phyloP scores from a whole-genome alignment of 106 monocot species.

The Dactylorhiza incarnata region DNA sequence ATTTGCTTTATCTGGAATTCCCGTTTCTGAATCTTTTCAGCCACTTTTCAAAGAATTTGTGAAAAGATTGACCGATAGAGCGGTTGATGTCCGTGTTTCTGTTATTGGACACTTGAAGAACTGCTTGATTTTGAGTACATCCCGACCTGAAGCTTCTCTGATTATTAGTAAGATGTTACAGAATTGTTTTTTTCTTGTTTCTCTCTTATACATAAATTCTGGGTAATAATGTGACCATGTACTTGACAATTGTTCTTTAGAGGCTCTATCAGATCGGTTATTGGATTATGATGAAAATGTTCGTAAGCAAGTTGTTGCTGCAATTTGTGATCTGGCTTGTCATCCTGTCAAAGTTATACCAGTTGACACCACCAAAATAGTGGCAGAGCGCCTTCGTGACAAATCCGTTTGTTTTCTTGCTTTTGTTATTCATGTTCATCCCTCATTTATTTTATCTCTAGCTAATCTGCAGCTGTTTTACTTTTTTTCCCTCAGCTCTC shows the following conservation, averaged over 20 bases:
- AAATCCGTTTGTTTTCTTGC: slow-evolving; percentile 71
- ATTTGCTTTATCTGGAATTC: slow-evolving; percentile 57
- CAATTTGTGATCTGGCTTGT: slow-evolving; percentile 66
- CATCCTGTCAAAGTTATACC: slow-evolving; percentile 49
- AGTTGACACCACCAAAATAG: slow-evolving; percentile 45
- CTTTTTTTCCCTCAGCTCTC: slow-evolving; percentile 37
- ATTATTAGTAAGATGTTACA: slow-evolving; percentile 70
- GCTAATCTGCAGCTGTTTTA: not conserved
- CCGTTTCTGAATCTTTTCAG: slow-evolving; percentile 72
- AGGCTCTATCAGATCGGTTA: slow-evolving; percentile 69
- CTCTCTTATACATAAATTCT: slow-evolving; percentile 2
- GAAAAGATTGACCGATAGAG: slow-evolving; percentile 90
- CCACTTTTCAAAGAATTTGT: slow-evolving; percentile 83
- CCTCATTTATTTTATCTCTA: slow-evolving; percentile 1
- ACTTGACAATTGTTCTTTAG: slow-evolving; percentile 28
- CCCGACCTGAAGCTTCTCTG: slow-evolving; percentile 59
- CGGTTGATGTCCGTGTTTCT: slow-evolving; percentile 64
- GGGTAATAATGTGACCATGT: not conserved
- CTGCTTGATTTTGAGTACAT: slow-evolving; percentile 72
- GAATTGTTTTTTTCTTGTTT: slow-evolving; percentile 3
- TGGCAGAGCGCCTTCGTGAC: slow-evolving; percentile 87
- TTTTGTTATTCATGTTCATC: slow-evolving; percentile 5
- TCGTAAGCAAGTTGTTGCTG: slow-evolving; percentile 76
- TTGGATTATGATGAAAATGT: slow-evolving; percentile 98
- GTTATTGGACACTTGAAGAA: slow-evolving; percentile 80